These are phyloP conservation scores for Calocera viscosa DNA, from an alignment of 768 basidiomycete species.

Conservation along the genomic window DNA sequence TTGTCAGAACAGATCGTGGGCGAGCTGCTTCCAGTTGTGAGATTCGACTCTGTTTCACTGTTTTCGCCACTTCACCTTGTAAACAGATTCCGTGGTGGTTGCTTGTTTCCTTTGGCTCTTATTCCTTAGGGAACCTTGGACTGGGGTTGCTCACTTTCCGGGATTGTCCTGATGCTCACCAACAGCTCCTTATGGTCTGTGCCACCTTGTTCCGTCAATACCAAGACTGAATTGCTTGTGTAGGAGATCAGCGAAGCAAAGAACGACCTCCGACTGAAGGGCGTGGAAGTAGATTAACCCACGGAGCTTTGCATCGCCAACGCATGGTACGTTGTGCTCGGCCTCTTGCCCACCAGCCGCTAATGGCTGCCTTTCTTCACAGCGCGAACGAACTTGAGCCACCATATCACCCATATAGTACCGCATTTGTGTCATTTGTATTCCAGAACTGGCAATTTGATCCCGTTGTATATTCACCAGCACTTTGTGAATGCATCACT, in stretches of 20 bases:
- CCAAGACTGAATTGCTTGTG: not conserved
- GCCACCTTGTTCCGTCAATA: not conserved
- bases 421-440: no score
- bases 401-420: no score
- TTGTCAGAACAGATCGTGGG: constrained; percentile 35
- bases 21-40: constrained; percentile 48
- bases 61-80: not conserved
- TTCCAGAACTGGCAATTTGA: no score
- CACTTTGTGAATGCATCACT: no score
- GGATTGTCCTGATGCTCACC: constrained; percentile 71
- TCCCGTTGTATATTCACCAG: no score
- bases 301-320: not conserved
- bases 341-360: no score
- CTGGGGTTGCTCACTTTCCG: constrained; percentile 59
- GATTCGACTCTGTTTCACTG: constrained; percentile 20
- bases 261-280: constrained; percentile 44
- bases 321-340: not conserved
- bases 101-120: constrained; percentile 65
- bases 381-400: no score
- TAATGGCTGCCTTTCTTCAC: no score
- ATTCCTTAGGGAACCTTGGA: constrained; percentile 64
- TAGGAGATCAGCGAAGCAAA: constrained; percentile 53
- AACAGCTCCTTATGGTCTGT: constrained; percentile 51
- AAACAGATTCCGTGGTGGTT: constrained; percentile 72
- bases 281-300: constrained; percentile 46